These are phyloP conservation scores for Malbranchea zuffiana DNA, from an alignment of 2,329 filamentous ascomycete genomes.

Conservation along the genomic window DNA sequence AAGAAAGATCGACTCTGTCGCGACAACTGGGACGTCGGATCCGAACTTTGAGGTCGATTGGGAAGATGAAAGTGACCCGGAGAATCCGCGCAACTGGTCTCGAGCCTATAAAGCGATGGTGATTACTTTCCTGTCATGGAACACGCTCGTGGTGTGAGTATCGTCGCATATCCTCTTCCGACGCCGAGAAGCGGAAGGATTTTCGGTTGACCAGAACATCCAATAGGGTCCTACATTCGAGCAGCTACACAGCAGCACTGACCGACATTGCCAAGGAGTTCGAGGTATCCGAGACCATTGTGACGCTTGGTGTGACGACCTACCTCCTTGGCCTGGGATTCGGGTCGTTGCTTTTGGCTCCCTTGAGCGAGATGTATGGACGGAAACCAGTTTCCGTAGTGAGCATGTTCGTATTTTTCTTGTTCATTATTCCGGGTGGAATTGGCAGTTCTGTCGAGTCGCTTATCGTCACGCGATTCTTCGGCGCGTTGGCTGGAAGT, in stretches of 20 bases:
- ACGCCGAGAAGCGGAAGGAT: background rate
- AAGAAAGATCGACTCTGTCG: slow-evolving; percentile 35
- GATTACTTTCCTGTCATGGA: slow-evolving; percentile 46
- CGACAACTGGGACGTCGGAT: slow-evolving; percentile 38
- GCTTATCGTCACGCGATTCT: slow-evolving; percentile 62
- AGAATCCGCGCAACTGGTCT: slow-evolving; percentile 60
- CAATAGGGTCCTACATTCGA: slow-evolving; percentile 57
- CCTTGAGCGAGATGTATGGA: slow-evolving; percentile 44
- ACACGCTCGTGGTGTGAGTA: slow-evolving; percentile 44
- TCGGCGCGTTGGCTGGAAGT: slow-evolving; percentile 62
- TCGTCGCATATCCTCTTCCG: background rate
- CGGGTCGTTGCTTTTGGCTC: slow-evolving; percentile 63
- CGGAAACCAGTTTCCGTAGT: slow-evolving; percentile 52
- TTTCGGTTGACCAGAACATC: background rate
- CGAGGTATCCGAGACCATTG: slow-evolving; percentile 45
- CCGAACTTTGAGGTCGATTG: slow-evolving; percentile 65
- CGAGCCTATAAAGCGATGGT: slow-evolving; percentile 47
- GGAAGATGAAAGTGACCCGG: slow-evolving; percentile 47
- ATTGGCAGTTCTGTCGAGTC: slow-evolving; percentile 56
- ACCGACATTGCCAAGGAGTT: slow-evolving; percentile 60
- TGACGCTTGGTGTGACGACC: slow-evolving; percentile 65
- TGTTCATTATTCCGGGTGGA: slow-evolving; percentile 62
- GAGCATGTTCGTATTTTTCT: slow-evolving; percentile 52
- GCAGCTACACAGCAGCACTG: slow-evolving; percentile 64
- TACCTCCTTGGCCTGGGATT: slow-evolving; percentile 65